These are phyloP conservation scores for Globisporangium uncinulatum DNA, from an alignment of 352 stramenopile species.

Conservation along the genomic window DNA sequence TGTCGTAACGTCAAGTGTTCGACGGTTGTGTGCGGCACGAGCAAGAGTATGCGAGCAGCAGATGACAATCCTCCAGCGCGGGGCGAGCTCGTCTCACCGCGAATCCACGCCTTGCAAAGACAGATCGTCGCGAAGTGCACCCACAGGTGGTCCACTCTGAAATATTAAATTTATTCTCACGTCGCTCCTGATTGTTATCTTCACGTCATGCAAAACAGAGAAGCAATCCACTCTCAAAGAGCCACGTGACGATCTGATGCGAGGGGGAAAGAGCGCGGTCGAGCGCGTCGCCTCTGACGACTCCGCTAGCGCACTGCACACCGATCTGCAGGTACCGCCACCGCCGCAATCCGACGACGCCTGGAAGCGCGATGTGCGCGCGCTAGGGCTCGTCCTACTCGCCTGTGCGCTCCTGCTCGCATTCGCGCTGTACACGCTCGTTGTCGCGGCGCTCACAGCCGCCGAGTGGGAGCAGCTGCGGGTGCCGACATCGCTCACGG, in stretches of 20 bases:
- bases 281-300: background rate
- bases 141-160: background rate
- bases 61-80: background rate
- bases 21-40: background rate
- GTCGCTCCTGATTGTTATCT: too few relatives aligned
- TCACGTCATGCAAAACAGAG: too few relatives aligned
- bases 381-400: constrained; percentile 39
- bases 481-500: constrained; percentile 52
- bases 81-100: too few relatives aligned
- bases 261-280: background rate
- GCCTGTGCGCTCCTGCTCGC: constrained; percentile 26
- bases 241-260: background rate
- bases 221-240: too few relatives aligned
- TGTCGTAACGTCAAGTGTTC: background rate
- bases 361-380: constrained; percentile 50
- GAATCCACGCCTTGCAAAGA: too few relatives aligned
- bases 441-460: constrained; percentile 45
- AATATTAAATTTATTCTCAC: background rate
- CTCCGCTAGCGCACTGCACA: too few relatives aligned
- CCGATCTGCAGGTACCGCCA: background rate
- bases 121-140: too few relatives aligned
- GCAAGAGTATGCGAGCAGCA: background rate
- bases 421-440: constrained; percentile 43
- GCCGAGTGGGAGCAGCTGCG: constrained; percentile 48
- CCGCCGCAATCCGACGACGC: constrained; percentile 7